Evolutionary conservation across 768 basidiomycete species (phyloP), one percentile per base, ranked within the genome.

Genomic region (Porpolomopsis calyptriformis): DNA sequence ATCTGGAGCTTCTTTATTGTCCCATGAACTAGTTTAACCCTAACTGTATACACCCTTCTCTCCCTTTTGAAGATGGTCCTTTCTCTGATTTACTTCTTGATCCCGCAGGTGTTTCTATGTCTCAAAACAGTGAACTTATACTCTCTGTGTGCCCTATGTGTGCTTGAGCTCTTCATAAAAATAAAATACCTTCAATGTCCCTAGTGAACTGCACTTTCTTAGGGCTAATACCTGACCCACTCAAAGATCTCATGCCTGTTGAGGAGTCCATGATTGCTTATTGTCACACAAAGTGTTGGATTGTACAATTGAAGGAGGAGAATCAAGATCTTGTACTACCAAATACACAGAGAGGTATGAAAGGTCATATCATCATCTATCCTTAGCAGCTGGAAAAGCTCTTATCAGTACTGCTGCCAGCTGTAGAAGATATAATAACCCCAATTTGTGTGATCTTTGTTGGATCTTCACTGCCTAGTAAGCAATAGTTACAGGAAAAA

Each of bases 391-490:
- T 64, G 2, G 54, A 57, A 1, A 36, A 41, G 1, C 41, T 70
- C 6, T 57, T 59, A 0, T 22, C 27, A 0, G 9, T 66, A 0
- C 47, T 73, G 2, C 72, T 69, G 0, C 69, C 65, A 0, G 37
- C 60, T 3, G 35, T 71, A 1, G 57, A 61, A 9, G 67, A 69
- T 0, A 57, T 69, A 7, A 35, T 57, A 0, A 53, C 62, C 0
- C 62, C 62, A 2, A 62, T 71, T 2, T 70, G 68, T 49, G 60
- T 73, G 0, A 29, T 71, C 0, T 71, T 71, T 51, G 50, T 68
- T n/a, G 67, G 69, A 0, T 58, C 66, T 0, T 3, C n/a, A 0
- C 38, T 43, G 0, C 66, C 66, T 0, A 44, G 50, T 9, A 6
- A 64, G 36, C 53, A 64, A 36, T 68, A 64, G 67, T 31, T 70